phyloP scores from a whole-genome alignment of 2,329 filamentous ascomycete species.

The Sporothrix curviconia region DNA sequence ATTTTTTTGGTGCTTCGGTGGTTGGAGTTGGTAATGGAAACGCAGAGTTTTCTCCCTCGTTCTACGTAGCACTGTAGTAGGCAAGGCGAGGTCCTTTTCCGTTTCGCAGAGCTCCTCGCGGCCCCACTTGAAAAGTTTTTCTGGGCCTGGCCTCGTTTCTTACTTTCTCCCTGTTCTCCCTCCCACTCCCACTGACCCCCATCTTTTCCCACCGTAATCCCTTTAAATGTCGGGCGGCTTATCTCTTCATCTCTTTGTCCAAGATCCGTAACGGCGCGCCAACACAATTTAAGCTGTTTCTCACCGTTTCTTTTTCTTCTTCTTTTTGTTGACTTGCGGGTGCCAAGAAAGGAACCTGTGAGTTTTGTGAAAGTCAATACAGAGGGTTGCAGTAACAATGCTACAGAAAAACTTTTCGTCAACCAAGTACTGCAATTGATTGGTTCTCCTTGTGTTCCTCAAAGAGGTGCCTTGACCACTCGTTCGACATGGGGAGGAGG shows the following conservation, averaged over 20 bases:
- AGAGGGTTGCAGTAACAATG: not conserved
- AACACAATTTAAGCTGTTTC: not conserved
- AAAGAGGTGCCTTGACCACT: not conserved
- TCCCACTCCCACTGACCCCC: not conserved
- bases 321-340: not conserved
- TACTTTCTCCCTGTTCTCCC: not conserved
- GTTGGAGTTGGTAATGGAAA: not conserved
- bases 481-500: too few relatives aligned
- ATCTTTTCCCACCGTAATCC: not conserved
- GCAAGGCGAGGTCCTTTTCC: too few relatives aligned
- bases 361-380: not conserved
- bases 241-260: not conserved
- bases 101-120: not conserved
- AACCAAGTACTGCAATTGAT: not conserved
- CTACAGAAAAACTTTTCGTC: not conserved
- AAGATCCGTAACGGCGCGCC: not conserved
- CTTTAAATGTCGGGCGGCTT: conserved; percentile 2
- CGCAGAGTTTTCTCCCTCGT: not conserved
- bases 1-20: not conserved
- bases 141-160: not conserved
- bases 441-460: not conserved
- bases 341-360: not conserved
- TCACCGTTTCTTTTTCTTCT: not conserved
- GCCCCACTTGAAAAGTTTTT: conserved; percentile 4
- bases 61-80: too few relatives aligned